Base-by-base conservation (phyloP, 2,329 filamentous ascomycete species). In the Davidsoniella australis region DNA sequence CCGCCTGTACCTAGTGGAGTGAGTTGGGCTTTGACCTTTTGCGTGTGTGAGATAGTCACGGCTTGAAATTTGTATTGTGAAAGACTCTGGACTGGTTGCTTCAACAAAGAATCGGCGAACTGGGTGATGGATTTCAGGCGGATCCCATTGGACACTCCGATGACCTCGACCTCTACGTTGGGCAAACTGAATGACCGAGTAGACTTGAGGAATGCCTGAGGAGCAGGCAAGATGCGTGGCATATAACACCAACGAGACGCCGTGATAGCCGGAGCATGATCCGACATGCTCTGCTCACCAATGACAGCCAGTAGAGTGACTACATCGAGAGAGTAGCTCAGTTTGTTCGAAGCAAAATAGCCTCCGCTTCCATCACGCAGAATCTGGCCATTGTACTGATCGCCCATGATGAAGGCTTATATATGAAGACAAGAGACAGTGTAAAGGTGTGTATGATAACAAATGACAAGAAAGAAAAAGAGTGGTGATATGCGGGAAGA, bases 251-350 rank as follows among this genome's bases (percentile, higher is more conserved):
- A 66, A 53, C 68, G 66, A 8, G 72, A 75, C n/a, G 75, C 69
- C 2, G 74, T 78, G 54, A 78, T 69, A 46, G 71, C 66, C 58
- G 78, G 75, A 2, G 70, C 64, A 57, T 78, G 74, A 53, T 73
- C 70, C 41, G 70, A 66, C 53, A 79, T 75, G 16, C 71, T 70
- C 2, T 68, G 70, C 61, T 79, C 76, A 58, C 75, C 75, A 50
- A 79, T 74, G 56, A 80, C 72, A 53, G 76, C 76, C 47, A 80
- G 69, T 26, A 80, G 69, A 36, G 73, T 76, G 51, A 80, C 74
- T 42, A 78, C 73, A 56, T 79, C 76, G 42, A 79, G 67, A 24
- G 68, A 68, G 73, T 74, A 78, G 53, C 63, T 64, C 6, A 60
- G 58, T 37, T 60, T 62, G 49, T 62, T 61, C 33, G 59, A 59